A percentile compares a stretch with the other conserved stretches of the same genome.
phyloP scores from a whole-genome alignment of 768 basidiomycete species.

The Pilatotrama ljubarskyi region DNA sequence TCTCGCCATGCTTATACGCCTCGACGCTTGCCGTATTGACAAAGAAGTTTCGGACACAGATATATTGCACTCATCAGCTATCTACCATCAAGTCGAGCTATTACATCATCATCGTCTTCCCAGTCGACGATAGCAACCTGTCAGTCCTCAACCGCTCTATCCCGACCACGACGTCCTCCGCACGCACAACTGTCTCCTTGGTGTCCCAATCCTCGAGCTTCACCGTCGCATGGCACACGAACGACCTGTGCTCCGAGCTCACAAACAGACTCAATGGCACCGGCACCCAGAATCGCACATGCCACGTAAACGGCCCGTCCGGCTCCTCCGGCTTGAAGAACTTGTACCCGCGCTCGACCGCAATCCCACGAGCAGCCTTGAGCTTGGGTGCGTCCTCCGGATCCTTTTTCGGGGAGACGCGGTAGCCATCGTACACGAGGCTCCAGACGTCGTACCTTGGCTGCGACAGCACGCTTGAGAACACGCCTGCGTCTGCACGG shows the following conservation, averaged over 20 bases:
- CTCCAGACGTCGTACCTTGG: not conserved
- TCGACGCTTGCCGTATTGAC: no score
- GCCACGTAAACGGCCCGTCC: slow-evolving; percentile 26
- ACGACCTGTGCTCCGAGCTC: slow-evolving; percentile 47
- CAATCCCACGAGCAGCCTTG: not conserved
- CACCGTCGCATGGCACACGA: slow-evolving; percentile 38
- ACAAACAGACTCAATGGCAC: slow-evolving; percentile 47
- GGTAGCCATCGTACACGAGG: not conserved
- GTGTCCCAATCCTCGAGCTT: not conserved
- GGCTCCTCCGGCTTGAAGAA: not conserved
- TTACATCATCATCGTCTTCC: no score
- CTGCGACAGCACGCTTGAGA: not conserved
- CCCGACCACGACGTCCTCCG: not conserved
- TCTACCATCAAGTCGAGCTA: no score
- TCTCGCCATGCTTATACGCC: no score
- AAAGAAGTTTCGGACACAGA: no score
- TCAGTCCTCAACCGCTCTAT: not conserved
- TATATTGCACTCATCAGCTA: no score
- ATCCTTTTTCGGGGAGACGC: not conserved
- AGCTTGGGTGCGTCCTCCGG: not conserved
- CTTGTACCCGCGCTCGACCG: not conserved
- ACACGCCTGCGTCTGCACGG: not conserved
- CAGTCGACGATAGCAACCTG: not conserved
- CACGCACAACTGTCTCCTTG: not conserved
- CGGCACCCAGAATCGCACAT: slow-evolving; percentile 45